Evolutionary conservation across 371 early-diverging fungal genomes (phyloP).

Genomic region (Mortierella sp.): DNA sequence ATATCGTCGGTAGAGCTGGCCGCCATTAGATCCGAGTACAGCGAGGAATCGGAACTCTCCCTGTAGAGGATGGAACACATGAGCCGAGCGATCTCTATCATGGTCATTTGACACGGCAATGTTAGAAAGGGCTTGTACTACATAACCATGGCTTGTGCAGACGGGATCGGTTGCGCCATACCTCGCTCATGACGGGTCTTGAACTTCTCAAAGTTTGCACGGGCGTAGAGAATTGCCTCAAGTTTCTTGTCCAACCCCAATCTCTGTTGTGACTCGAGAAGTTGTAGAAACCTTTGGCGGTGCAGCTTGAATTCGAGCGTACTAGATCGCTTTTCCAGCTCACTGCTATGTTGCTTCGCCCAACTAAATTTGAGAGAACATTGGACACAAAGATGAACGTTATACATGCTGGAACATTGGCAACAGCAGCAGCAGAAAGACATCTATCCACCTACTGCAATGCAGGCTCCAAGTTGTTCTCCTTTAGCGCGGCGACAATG

Average conservation of each 20-base stretch:
- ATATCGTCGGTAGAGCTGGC: constrained; percentile 69
- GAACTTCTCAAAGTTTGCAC: constrained; percentile 75
- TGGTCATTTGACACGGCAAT: constrained; percentile 34
- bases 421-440: constrained; percentile 1
- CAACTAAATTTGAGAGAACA: constrained; percentile 63
- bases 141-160: too few relatives aligned
- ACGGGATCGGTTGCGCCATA: constrained; percentile 20
- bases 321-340: constrained; percentile 69
- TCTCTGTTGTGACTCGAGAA: constrained; percentile 60
- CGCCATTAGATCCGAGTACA: constrained; percentile 75
- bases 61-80: constrained; percentile 71
- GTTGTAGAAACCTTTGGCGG: constrained; percentile 78
- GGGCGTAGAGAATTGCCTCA: constrained; percentile 84
- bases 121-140: too few relatives aligned
- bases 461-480: constrained; percentile 63
- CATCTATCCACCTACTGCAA: constrained; percentile 47
- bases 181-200: constrained; percentile 71
- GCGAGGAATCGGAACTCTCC: constrained; percentile 61
- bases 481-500: constrained; percentile 61
- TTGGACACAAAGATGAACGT: too few relatives aligned
- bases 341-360: constrained; percentile 72
- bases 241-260: too few relatives aligned
- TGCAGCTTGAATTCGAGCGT: constrained; percentile 88
- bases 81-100: constrained; percentile 78
- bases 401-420: constrained; percentile 11